Conservation (phyloP, 345 rosid genomes). For the Camelina hispida region DNA sequence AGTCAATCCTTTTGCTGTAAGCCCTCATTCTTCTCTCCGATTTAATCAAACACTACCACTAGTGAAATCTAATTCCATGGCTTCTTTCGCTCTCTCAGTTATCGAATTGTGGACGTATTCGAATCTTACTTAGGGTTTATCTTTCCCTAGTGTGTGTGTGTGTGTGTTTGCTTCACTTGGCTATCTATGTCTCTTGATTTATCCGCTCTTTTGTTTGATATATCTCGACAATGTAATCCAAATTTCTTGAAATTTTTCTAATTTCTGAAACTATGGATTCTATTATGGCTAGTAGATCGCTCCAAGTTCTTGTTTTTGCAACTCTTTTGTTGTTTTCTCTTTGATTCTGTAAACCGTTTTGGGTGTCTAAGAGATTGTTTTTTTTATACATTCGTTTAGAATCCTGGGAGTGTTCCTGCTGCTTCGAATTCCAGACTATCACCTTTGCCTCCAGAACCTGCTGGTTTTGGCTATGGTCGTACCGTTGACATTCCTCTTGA, state of each 20-base stretch:
- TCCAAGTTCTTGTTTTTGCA: not conserved
- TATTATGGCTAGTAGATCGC: not conserved
- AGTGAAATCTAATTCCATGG: too few species aligned
- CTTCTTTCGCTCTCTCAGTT: not conserved
- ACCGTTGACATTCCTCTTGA: slow-evolving; percentile 95
- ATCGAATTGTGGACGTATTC: slow-evolving; percentile 7
- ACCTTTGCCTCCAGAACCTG: slow-evolving; percentile 96
- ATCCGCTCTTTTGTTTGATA: too few species aligned
- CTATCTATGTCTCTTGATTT: not conserved
- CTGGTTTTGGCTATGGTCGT: slow-evolving; percentile 70
- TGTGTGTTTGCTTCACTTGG: not conserved
- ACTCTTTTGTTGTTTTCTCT: not conserved
- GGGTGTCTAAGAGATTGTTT: not conserved
- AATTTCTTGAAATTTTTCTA: not conserved
- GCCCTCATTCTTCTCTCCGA: slow-evolving; percentile 28
- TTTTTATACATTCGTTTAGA: slow-evolving; percentile 49
- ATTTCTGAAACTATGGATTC: not conserved
- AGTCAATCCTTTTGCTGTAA: slow-evolving; percentile 91
- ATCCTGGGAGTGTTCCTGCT: slow-evolving; percentile 63
- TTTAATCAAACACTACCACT: not conserved
- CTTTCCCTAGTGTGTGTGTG: not conserved
- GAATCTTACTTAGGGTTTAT: slow-evolving; percentile 23
- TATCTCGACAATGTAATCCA: slow-evolving; percentile 15
- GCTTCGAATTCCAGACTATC: slow-evolving; percentile 80
- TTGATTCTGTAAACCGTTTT: too few species aligned